A percentile compares a stretch with the other conserved stretches of the same genome.
phyloP scores from a whole-genome alignment of 2,329 filamentous ascomycete species.

The Fusarium tanahbumbuense region DNA sequence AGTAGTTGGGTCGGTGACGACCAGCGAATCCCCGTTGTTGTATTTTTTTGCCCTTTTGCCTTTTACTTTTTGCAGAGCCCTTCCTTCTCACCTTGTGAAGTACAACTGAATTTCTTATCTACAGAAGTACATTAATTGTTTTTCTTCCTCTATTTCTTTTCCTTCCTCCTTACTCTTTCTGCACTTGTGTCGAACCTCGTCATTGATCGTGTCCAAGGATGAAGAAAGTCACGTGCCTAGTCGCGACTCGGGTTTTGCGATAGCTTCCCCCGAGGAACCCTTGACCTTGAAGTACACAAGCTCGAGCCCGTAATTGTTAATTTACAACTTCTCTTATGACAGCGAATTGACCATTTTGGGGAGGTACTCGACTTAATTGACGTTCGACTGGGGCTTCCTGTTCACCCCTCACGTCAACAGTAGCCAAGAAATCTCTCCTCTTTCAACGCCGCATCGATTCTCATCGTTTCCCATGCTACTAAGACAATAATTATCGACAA shows the following conservation, averaged over 20 bases:
- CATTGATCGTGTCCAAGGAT: accelerated
- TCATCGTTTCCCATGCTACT: background rate
- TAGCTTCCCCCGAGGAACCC: background rate
- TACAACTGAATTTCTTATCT: background rate
- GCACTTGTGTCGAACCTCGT: background rate
- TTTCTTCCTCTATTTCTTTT: background rate
- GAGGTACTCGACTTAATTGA: background rate
- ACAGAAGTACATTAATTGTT: too few relatives aligned
- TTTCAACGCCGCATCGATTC: background rate
- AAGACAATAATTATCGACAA: background rate
- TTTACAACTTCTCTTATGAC: background rate
- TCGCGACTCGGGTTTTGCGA: background rate
- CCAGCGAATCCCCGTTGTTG: background rate
- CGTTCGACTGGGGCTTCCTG: background rate
- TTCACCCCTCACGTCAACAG: background rate
- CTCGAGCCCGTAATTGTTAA: background rate
- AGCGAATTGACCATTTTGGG: background rate
- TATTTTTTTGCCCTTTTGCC: background rate
- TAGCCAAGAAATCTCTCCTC: background rate
- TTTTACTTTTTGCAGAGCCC: accelerated
- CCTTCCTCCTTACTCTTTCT: background rate
- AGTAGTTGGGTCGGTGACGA: background rate
- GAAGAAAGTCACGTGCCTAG: background rate
- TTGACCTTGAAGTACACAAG: background rate
- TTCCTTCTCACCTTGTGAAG: too few relatives aligned